Conservation (phyloP, 441 rosid species). For the Metrosideros polymorpha region DNA sequence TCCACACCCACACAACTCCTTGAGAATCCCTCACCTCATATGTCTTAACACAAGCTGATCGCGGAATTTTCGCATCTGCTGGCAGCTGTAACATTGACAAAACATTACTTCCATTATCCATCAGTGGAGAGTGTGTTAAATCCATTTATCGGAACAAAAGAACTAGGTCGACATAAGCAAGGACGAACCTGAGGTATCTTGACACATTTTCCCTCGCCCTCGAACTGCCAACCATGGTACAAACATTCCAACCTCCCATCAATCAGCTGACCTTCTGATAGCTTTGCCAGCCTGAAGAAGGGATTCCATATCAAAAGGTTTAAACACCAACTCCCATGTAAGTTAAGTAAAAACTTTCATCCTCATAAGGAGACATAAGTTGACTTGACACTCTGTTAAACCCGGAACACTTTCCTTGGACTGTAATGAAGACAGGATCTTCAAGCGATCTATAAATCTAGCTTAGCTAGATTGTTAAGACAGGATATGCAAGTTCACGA, state of each 20-base stretch:
- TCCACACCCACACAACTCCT: slow-evolving; percentile 96
- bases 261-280: slow-evolving; percentile 84
- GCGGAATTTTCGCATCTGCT: slow-evolving; percentile 66
- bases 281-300: slow-evolving; percentile 63
- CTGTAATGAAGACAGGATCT: neutral
- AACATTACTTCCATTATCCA: neutral
- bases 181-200: slow-evolving; percentile 82
- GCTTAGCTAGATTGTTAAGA: neutral
- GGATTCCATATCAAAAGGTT: neutral
- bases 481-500: neutral
- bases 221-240: slow-evolving; percentile 98
- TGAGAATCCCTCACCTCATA: slow-evolving; percentile 76
- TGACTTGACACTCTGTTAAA: neutral
- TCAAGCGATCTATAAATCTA: neutral
- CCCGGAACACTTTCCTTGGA: neutral
- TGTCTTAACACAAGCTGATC: slow-evolving; percentile 55
- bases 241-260: slow-evolving; percentile 92
- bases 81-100: slow-evolving; percentile 45
- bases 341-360: neutral
- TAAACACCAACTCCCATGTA: neutral
- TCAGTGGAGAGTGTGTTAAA: neutral
- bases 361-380: neutral
- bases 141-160: no score
- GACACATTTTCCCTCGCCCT: slow-evolving; percentile 82
- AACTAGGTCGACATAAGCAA: neutral